Evolutionary conservation across 2,329 filamentous ascomycete genomes (phyloP).

Genomic region (Aspergillus arachidicola): DNA sequence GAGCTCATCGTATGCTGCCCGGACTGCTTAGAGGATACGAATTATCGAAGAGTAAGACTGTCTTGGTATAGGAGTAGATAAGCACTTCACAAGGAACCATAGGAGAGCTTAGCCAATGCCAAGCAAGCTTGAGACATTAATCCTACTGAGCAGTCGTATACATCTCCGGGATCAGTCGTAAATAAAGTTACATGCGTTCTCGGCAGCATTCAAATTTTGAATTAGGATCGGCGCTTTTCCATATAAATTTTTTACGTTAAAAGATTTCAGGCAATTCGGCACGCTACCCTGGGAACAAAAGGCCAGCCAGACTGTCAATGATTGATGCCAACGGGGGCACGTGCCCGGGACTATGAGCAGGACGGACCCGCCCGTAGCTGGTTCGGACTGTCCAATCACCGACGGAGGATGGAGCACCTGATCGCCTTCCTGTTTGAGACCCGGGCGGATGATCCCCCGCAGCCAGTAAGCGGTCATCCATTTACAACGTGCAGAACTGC

Average conservation of each 20-base stretch:
- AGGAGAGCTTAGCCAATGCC: neutral
- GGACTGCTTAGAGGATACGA: neutral
- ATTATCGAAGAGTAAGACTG: neutral
- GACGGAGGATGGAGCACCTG: neutral
- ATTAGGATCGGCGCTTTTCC: neutral
- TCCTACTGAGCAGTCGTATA: neutral
- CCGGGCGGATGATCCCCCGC: neutral
- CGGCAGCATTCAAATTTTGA: neutral
- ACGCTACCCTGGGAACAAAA: neutral
- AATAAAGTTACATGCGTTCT: neutral
- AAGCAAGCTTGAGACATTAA: neutral
- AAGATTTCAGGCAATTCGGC: neutral
- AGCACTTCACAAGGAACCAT: neutral
- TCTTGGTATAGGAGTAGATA: neutral
- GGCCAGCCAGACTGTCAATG: too few relatives aligned
- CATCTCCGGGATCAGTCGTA: neutral
- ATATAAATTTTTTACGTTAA: too few relatives aligned
- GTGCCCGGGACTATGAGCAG: neutral
- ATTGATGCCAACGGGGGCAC: neutral
- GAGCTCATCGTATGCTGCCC: too few relatives aligned
- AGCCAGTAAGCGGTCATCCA: conserved; percentile 18
- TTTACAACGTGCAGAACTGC: conserved; percentile 17
- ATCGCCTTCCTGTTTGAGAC: neutral
- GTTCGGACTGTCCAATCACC: neutral
- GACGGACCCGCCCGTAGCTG: neutral